phyloP scores from a whole-genome alignment of 306 rosid species.

The barrel medic (Medicago truncatula) region DNA sequence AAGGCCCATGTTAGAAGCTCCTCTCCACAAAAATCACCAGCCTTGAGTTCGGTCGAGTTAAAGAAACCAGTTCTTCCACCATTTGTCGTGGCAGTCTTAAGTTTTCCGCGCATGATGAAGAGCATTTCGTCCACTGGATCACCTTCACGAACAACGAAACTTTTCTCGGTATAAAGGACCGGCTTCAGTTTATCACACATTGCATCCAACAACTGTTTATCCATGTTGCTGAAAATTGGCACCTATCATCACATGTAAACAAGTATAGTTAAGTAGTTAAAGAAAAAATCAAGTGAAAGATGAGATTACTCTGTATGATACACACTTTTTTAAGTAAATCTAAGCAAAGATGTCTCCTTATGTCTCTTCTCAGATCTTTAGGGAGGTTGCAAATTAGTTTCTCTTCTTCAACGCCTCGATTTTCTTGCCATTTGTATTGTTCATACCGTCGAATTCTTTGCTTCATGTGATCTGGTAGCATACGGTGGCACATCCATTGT shows the following conservation, averaged over 20 bases:
- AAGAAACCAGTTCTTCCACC: slow-evolving; percentile 83
- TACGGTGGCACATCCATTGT: slow-evolving; percentile 93
- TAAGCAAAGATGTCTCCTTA: slow-evolving; percentile 85
- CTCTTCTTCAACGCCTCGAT: slow-evolving; percentile 87
- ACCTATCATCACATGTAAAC: slow-evolving; percentile 52
- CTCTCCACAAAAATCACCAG: slow-evolving; percentile 96
- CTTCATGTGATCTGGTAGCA: slow-evolving; percentile 74
- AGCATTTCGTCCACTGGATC: slow-evolving; percentile 95
- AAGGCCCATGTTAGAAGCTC: slow-evolving; percentile 96
- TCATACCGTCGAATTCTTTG: slow-evolving; percentile 76
- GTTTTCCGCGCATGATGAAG: slow-evolving; percentile 77
- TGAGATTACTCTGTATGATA: slow-evolving; percentile 17
- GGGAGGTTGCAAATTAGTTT: slow-evolving; percentile 73
- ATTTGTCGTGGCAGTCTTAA: slow-evolving; percentile 63
- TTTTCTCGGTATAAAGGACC: slow-evolving; percentile 68
- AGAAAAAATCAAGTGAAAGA: not conserved
- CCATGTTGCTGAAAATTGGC: slow-evolving; percentile 72
- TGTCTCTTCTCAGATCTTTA: slow-evolving; percentile 86
- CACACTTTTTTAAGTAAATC: slow-evolving; percentile 67
- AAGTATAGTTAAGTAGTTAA: not conserved
- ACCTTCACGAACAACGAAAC: slow-evolving; percentile 75
- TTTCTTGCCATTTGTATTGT: slow-evolving; percentile 94
- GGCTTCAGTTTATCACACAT: slow-evolving; percentile 80
- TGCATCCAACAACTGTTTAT: slow-evolving; percentile 74
- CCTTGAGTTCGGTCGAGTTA: slow-evolving; percentile 57